phyloP scores from a whole-genome alignment of 352 stramenopile genomes.

The Globisporangium mamillatum region DNA sequence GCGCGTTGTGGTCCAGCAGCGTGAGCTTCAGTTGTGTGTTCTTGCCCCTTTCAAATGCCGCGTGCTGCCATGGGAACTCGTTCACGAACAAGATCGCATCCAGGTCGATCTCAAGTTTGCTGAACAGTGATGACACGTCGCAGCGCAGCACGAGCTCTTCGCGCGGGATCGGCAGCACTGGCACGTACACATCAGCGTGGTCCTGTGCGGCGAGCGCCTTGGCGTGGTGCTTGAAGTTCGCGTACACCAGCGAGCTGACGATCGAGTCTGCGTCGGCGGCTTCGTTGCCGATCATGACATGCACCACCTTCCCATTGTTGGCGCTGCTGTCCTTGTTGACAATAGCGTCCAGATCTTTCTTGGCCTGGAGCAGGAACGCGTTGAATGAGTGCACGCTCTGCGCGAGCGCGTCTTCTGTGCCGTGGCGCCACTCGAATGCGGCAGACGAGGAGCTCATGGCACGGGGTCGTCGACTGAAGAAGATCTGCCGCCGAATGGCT shows the following conservation, averaged over 20 bases:
- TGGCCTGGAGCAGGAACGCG: slow-evolving; percentile 23
- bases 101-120: slow-evolving; percentile 50
- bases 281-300: slow-evolving; percentile 79
- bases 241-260: slow-evolving; percentile 72
- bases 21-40: slow-evolving; percentile 32
- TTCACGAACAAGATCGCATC: slow-evolving; percentile 66
- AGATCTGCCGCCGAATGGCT: slow-evolving; percentile 5
- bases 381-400: slow-evolving; percentile 19
- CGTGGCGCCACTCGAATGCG: slow-evolving; percentile 17
- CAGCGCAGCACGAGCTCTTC: slow-evolving; percentile 60
- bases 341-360: slow-evolving; percentile 7
- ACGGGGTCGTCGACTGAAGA: neutral
- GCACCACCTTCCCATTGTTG: slow-evolving; percentile 21
- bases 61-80: slow-evolving; percentile 62
- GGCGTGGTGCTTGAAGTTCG: slow-evolving; percentile 36
- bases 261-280: slow-evolving; percentile 82
- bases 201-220: slow-evolving; percentile 7
- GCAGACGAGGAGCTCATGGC: slow-evolving; percentile 14
- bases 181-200: slow-evolving; percentile 30
- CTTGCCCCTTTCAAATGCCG: slow-evolving; percentile 6
- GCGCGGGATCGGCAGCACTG: slow-evolving; percentile 63
- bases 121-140: slow-evolving; percentile 63
- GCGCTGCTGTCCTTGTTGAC: neutral
- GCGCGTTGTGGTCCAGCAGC: slow-evolving; percentile 74
- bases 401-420: slow-evolving; percentile 2